A percentile compares a stretch with the other conserved stretches of the same genome.
Evolutionary conservation across 2,329 filamentous ascomycete genomes (phyloP).

Genomic region (Boeremia lycopersici): DNA sequence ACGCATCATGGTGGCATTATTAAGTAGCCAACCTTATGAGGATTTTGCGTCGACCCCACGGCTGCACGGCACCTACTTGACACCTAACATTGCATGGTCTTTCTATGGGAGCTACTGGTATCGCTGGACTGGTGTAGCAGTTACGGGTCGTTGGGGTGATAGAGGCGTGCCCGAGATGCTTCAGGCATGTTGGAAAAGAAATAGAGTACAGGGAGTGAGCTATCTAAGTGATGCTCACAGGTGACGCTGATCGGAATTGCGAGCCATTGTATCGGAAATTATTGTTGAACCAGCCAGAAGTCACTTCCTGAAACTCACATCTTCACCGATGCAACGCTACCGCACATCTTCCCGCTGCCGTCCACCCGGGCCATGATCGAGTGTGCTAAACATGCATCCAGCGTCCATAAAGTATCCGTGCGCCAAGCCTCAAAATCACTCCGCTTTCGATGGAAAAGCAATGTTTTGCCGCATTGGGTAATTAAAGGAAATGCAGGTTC

Average conservation of each 20-base stretch:
- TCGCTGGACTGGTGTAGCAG: too few species aligned
- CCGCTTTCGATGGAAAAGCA: slow-evolving; percentile 15
- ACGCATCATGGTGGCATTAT: too few species aligned
- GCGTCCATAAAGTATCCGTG: slow-evolving; percentile 11
- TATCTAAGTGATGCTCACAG: too few species aligned
- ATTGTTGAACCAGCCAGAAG: neutral
- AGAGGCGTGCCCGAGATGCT: too few species aligned
- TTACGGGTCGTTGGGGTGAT: too few species aligned
- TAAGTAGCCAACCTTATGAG: too few species aligned
- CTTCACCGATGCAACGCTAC: neutral
- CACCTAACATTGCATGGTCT: too few species aligned
- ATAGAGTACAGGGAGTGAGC: too few species aligned
- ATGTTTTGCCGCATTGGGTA: slow-evolving; percentile 6
- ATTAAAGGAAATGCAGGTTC: neutral
- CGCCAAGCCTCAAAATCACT: slow-evolving; percentile 19
- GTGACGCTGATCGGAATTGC: neutral
- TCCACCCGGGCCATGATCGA: neutral
- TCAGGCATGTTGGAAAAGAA: too few species aligned
- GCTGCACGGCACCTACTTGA: too few species aligned
- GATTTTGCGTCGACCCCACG: too few species aligned
- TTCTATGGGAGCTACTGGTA: too few species aligned
- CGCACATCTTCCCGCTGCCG: neutral
- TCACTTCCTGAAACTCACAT: neutral
- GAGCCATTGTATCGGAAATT: neutral
- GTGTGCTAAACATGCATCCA: slow-evolving; percentile 9